Evolutionary conservation across 352 stramenopile genomes (phyloP).

Genomic region (Phytophthora nicotianae): DNA sequence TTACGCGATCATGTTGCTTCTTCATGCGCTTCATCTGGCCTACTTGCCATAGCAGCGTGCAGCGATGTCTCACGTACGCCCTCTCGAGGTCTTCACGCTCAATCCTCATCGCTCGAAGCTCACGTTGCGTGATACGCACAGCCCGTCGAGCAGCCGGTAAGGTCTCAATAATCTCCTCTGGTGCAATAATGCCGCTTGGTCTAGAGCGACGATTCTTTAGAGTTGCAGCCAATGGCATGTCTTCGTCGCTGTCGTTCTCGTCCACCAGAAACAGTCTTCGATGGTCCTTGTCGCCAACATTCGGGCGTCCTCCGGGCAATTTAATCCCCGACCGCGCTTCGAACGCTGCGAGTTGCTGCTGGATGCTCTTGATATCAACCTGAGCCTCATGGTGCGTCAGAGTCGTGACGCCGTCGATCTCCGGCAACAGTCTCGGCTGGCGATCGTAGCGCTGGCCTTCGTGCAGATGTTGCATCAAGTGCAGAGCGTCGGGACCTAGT

Average conservation of each 20-base stretch:
- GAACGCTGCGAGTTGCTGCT: constrained; percentile 52
- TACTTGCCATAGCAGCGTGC: constrained; percentile 66
- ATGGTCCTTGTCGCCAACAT: constrained; percentile 30
- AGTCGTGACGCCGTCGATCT: constrained; percentile 60
- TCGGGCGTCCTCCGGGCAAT: constrained; percentile 12
- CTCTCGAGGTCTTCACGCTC: constrained; percentile 82
- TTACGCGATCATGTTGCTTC: constrained; percentile 72
- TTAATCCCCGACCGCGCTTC: constrained; percentile 40
- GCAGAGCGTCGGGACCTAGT: constrained; percentile 34
- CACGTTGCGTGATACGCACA: constrained; percentile 77
- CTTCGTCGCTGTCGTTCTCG: constrained; percentile 38
- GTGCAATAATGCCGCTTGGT: constrained; percentile 54
- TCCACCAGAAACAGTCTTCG: constrained; percentile 31
- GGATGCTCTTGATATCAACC: constrained; percentile 64
- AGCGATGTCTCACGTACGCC: constrained; percentile 70
- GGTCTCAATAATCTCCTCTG: constrained; percentile 77
- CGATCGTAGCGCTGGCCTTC: constrained; percentile 51
- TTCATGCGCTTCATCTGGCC: constrained; percentile 72
- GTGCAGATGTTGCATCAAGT: constrained; percentile 39
- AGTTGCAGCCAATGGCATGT: constrained; percentile 26
- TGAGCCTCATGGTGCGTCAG: constrained; percentile 55
- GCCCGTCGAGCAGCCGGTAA: constrained; percentile 67
- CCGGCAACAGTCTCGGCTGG: constrained; percentile 53
- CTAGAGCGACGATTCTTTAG: constrained; percentile 49
- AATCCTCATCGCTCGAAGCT: constrained; percentile 67